Evolutionary conservation across 805 yeast species (phyloP).

Genomic region (Yarrowia osloensis): DNA sequence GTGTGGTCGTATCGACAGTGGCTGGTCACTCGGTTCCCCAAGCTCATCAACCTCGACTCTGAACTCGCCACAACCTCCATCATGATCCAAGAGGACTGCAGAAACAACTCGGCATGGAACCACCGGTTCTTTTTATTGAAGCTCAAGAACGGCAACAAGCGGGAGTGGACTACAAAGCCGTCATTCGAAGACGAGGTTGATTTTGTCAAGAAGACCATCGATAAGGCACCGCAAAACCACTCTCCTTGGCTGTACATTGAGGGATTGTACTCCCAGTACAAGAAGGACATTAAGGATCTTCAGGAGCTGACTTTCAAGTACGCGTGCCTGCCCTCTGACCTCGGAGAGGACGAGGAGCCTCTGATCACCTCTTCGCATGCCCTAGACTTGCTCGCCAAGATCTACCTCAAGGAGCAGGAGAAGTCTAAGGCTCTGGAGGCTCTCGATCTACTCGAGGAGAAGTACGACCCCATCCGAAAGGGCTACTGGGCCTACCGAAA

Average conservation of each 20-base stretch:
- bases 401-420: slow-evolving; percentile 46
- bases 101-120: slow-evolving; percentile 93
- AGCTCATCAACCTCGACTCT: slow-evolving; percentile 34
- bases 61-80: slow-evolving; percentile 57
- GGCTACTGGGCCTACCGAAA: slow-evolving; percentile 62
- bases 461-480: slow-evolving; percentile 61
- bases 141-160: slow-evolving; percentile 32
- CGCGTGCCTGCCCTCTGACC: slow-evolving; percentile 41
- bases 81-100: slow-evolving; percentile 61
- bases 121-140: slow-evolving; percentile 66
- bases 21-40: slow-evolving; percentile 53
- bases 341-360: slow-evolving; percentile 35
- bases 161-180: neutral
- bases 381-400: slow-evolving; percentile 59
- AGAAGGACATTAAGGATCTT: slow-evolving; percentile 45
- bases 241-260: slow-evolving; percentile 81
- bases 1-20: slow-evolving; percentile 94
- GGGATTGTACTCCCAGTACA: slow-evolving; percentile 52
- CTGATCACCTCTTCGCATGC: slow-evolving; percentile 59
- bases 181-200: slow-evolving; percentile 51
- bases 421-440: slow-evolving; percentile 46
- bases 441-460: slow-evolving; percentile 53
- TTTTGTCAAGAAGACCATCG: slow-evolving; percentile 54
- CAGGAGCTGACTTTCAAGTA: slow-evolving; percentile 51
- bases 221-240: slow-evolving; percentile 72